Evolutionary conservation across 2,329 filamentous ascomycete genomes (phyloP).

Genomic region (Capronia americana): DNA sequence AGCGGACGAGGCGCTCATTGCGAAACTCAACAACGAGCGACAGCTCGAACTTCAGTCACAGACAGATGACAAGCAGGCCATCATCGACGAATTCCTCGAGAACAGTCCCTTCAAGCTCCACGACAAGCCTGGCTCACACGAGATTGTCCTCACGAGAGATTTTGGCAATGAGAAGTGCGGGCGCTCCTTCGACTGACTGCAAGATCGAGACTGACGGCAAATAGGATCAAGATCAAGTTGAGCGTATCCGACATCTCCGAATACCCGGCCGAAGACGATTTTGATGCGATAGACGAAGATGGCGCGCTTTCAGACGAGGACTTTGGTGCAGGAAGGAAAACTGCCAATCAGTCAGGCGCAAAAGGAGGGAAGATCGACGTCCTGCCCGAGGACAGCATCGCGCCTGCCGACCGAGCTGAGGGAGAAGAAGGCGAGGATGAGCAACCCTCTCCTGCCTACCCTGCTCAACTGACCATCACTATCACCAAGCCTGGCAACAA

Average conservation of each 20-base stretch:
- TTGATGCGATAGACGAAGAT: constrained; percentile 55
- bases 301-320: constrained; percentile 65
- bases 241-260: constrained; percentile 82
- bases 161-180: constrained; percentile 87
- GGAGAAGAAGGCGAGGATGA: constrained; percentile 62
- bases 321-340: constrained; percentile 62
- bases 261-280: constrained; percentile 65
- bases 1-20: constrained; percentile 79
- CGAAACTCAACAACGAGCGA: constrained; percentile 85
- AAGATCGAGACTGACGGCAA: constrained; percentile 37
- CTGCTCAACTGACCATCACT: constrained; percentile 82
- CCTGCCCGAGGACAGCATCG: constrained; percentile 62
- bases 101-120: constrained; percentile 81
- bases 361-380: constrained; percentile 60
- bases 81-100: constrained; percentile 85
- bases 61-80: constrained; percentile 72
- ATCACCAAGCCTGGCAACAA: constrained; percentile 87
- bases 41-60: constrained; percentile 83
- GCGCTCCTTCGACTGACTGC: not conserved
- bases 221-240: constrained; percentile 78
- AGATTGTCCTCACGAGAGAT: constrained; percentile 80
- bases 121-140: constrained; percentile 83
- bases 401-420: constrained; percentile 63
- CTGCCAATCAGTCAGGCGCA: constrained; percentile 61
- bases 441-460: constrained; percentile 66